Percentiles rank a stretch among this genome's conserved stretches.
Conservation (phyloP, 352 stramenopile genomes). For the Phytophthora cactorum region DNA sequence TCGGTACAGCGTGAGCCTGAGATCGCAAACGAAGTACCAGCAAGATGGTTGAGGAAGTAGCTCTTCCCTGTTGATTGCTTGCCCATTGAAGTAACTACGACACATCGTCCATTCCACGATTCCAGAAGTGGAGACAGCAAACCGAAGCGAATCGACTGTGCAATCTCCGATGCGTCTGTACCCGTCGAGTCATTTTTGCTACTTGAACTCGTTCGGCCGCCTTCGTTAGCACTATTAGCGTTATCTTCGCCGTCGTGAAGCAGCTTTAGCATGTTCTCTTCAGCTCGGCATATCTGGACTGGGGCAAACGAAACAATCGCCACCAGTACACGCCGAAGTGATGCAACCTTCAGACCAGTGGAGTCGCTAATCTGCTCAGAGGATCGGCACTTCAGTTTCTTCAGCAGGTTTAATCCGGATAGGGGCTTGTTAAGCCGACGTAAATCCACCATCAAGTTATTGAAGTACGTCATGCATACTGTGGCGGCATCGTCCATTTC, state of each 20-base stretch:
- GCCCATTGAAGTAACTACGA: slow-evolving; percentile 46
- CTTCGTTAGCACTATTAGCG: not conserved
- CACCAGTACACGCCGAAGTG: slow-evolving; percentile 11
- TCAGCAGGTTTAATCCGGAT: slow-evolving; percentile 18
- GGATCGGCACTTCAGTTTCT: slow-evolving; percentile 14
- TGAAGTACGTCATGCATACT: slow-evolving; percentile 31
- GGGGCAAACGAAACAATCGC: slow-evolving; percentile 64
- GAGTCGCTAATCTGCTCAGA: slow-evolving; percentile 4
- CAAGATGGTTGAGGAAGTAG: slow-evolving; percentile 79
- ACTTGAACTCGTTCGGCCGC: not conserved
- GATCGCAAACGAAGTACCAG: slow-evolving; percentile 71
- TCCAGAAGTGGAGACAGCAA: slow-evolving; percentile 40
- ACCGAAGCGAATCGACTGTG: slow-evolving; percentile 43
- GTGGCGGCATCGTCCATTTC: not conserved
- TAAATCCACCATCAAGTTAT: slow-evolving; percentile 53
- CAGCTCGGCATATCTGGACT: slow-evolving; percentile 72
- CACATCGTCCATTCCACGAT: slow-evolving; percentile 34
- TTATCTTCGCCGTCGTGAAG: slow-evolving; percentile 45
- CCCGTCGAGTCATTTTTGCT: slow-evolving; percentile 5
- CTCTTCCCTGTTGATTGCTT: slow-evolving; percentile 80
- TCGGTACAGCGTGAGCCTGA: slow-evolving; percentile 42
- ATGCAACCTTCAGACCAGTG: not conserved
- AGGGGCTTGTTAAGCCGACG: slow-evolving; percentile 42
- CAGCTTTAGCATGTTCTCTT: slow-evolving; percentile 60
- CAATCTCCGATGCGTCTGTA: slow-evolving; percentile 52